These are phyloP conservation scores for Hypoxylon sp. DNA, from an alignment of 2,329 filamentous ascomycete species.

Conservation along the genomic window DNA sequence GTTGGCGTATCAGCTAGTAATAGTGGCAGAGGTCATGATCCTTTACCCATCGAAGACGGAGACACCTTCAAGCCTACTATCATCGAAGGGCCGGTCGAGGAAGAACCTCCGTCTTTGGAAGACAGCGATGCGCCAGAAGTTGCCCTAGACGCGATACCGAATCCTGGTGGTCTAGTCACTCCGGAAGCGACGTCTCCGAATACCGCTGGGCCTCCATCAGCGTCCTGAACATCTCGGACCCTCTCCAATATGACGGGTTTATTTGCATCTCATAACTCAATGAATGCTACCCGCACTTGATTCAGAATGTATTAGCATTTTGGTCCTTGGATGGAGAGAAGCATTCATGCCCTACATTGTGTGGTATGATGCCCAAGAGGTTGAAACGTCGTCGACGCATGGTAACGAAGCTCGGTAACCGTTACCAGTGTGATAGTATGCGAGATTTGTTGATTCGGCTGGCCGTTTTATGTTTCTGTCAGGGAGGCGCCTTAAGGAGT, in stretches of 20 bases:
- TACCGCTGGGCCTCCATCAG: conserved; percentile 20
- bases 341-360: conserved; percentile 7
- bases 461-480: conserved; percentile 24
- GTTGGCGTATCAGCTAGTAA: conserved; percentile 74
- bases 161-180: conserved; percentile 37
- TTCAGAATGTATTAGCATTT: conserved; percentile 7
- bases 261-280: background rate
- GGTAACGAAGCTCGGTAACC: background rate
- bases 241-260: background rate
- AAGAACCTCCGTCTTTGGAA: conserved; percentile 60
- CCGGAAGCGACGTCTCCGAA: conserved; percentile 38
- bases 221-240: conserved; percentile 18
- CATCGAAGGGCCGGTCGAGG: conserved; percentile 65
- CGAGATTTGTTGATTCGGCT: conserved; percentile 15
- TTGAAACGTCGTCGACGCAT: conserved; percentile 1
- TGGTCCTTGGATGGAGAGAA: conserved; percentile 3
- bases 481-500: conserved; percentile 18
- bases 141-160: conserved; percentile 43
- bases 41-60: conserved; percentile 55
- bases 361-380: conserved; percentile 16
- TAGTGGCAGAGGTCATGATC: conserved; percentile 68
- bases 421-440: background rate
- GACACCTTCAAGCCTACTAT: conserved; percentile 65
- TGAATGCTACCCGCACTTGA: background rate
- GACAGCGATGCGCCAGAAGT: conserved; percentile 53